Evolutionary conservation across 176 grass and related monocot species (phyloP).

Genomic region (Eleusine indica): DNA sequence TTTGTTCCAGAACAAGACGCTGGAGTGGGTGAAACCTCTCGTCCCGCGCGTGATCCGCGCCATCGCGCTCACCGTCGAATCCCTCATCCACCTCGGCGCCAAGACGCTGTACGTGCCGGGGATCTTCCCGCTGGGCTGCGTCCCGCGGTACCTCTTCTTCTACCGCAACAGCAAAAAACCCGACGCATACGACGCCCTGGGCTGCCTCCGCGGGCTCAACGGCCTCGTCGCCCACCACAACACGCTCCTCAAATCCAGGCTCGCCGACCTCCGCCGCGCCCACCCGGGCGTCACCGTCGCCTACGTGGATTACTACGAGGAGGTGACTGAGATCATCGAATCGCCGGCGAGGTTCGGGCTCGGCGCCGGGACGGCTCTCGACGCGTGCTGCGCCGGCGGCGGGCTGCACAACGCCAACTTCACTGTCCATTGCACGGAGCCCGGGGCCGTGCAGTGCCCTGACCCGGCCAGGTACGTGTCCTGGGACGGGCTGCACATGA

Average conservation of each 20-base stretch:
- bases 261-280: constrained; percentile 27
- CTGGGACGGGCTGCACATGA: constrained; percentile 59
- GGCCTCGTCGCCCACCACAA: constrained; percentile 39
- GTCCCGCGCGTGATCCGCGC: constrained; percentile 50
- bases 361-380: background rate
- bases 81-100: constrained; percentile 51
- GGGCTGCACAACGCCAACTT: constrained; percentile 46
- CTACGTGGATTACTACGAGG: constrained; percentile 51
- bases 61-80: constrained; percentile 25
- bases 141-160: constrained; percentile 40
- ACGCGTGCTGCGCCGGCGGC: constrained; percentile 47
- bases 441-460: constrained; percentile 28
- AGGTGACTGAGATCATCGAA: background rate
- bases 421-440: constrained; percentile 25
- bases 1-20: constrained; percentile 52
- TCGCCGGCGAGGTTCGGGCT: background rate
- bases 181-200: constrained; percentile 26
- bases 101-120: constrained; percentile 49
- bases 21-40: constrained; percentile 34
- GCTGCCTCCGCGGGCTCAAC: constrained; percentile 51
- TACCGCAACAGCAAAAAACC: background rate
- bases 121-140: constrained; percentile 47
- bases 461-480: constrained; percentile 44
- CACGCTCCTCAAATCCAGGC: background rate
- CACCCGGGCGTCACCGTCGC: constrained; percentile 32